These are phyloP conservation scores for Bombardia bombarda DNA, from an alignment of 495 filamentous ascomycete species.

Conservation along the genomic window DNA sequence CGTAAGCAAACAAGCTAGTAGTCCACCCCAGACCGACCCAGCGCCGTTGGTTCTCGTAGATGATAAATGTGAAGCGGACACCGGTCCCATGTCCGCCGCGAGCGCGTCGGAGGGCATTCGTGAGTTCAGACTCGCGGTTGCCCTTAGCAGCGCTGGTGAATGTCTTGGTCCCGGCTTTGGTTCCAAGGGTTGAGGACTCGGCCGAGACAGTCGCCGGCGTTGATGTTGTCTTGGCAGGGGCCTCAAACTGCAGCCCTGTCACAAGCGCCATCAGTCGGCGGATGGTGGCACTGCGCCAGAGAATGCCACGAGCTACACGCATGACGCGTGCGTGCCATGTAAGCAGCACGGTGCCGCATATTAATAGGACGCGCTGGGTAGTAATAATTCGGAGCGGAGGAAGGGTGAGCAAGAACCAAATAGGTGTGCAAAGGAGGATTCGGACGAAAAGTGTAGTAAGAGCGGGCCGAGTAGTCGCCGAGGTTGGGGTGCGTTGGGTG, in stretches of 20 bases:
- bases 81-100: slow-evolving; percentile 50
- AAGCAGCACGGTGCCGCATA: slow-evolving; percentile 69
- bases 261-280: slow-evolving; percentile 57
- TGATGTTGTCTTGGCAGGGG: slow-evolving; percentile 17
- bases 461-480: slow-evolving; percentile 84
- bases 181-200: slow-evolving; percentile 6
- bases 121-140: slow-evolving; percentile 26
- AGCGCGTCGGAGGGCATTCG: slow-evolving; percentile 24
- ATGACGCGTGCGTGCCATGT: slow-evolving; percentile 89
- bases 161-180: slow-evolving; percentile 6
- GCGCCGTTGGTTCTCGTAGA: slow-evolving; percentile 93
- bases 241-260: slow-evolving; percentile 70
- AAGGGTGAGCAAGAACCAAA: slow-evolving; percentile 78
- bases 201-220: slow-evolving; percentile 6
- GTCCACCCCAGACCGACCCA: slow-evolving; percentile 98
- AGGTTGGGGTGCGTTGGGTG: slow-evolving; percentile 83
- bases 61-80: slow-evolving; percentile 88
- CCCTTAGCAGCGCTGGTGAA: slow-evolving; percentile 1
- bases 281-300: slow-evolving; percentile 79
- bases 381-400: slow-evolving; percentile 82
- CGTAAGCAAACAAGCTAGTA: slow-evolving; percentile 76
- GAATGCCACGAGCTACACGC: slow-evolving; percentile 72
- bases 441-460: slow-evolving; percentile 84
- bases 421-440: slow-evolving; percentile 75
- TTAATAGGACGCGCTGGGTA: slow-evolving; percentile 70